These are phyloP conservation scores for Arachis monticola DNA, from an alignment of 331 rosid species.

Conservation along the genomic window DNA sequence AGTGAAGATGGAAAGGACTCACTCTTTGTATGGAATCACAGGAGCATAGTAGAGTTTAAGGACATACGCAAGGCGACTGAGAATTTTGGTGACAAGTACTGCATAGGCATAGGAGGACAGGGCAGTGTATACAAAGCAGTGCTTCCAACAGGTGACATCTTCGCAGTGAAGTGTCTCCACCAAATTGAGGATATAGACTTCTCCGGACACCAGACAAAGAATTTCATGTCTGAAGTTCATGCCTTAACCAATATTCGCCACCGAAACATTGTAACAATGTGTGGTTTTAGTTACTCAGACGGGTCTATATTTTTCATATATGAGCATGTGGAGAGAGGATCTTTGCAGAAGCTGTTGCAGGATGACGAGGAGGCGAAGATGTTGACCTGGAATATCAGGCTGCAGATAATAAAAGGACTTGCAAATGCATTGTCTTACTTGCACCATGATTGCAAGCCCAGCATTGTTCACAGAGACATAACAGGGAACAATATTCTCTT, in stretches of 20 bases:
- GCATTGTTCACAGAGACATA: conserved; percentile 42
- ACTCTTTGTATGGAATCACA: conserved; percentile 35
- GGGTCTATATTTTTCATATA: conserved; percentile 35
- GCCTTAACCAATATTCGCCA: conserved; percentile 36
- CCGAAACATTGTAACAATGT: conserved; percentile 38
- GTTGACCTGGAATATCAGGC: conserved; percentile 40
- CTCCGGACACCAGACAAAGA: conserved; percentile 30
- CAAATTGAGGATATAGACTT: conserved; percentile 31
- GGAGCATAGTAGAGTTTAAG: conserved; percentile 26
- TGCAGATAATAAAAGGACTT: conserved; percentile 39
- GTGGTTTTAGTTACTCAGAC: conserved; percentile 36
- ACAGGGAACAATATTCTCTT: conserved; percentile 36
- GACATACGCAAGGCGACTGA: conserved; percentile 29
- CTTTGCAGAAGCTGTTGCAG: conserved; percentile 26
- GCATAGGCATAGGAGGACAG: conserved; percentile 38
- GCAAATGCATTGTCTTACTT: conserved; percentile 43
- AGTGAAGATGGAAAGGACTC: conserved; percentile 1
- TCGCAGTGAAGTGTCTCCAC: conserved; percentile 40
- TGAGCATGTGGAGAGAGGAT: conserved; percentile 38
- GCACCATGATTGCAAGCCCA: conserved; percentile 42
- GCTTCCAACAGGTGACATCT: conserved; percentile 39
- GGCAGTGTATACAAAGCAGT: conserved; percentile 46
- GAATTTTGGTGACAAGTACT: conserved; percentile 38
- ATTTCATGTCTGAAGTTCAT: conserved; percentile 37
- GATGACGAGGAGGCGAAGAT: conserved; percentile 34